A percentile compares a stretch with the other conserved stretches of the same genome.
Evolutionary conservation across 1,139 yeast species (phyloP).

Genomic region (Kodamaea suecica): DNA sequence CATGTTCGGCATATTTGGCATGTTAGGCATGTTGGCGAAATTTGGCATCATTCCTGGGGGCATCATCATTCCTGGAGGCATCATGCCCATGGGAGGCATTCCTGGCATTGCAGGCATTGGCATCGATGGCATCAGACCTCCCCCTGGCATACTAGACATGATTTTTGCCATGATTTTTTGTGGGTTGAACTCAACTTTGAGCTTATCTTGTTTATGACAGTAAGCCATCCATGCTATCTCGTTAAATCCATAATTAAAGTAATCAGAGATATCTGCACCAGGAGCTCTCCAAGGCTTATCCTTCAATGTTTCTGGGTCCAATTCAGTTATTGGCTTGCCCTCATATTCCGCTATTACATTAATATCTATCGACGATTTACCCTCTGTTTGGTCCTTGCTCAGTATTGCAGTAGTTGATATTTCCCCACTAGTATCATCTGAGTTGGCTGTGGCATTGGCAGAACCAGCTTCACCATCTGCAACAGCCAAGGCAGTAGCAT

Average conservation of each 20-base stretch:
- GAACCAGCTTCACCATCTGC: constrained; percentile 23
- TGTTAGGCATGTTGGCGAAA: constrained; percentile 23
- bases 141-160: constrained; percentile 23
- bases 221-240: constrained; percentile 96
- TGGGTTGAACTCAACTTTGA: constrained; percentile 76
- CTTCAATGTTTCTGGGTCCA: constrained; percentile 78
- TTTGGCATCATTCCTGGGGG: constrained; percentile 37
- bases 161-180: constrained; percentile 46
- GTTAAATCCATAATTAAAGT: constrained; percentile 94
- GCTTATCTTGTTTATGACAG: constrained; percentile 80
- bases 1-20: constrained; percentile 27
- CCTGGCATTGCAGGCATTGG: constrained; percentile 15
- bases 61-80: constrained; percentile 22
- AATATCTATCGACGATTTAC: constrained; percentile 58
- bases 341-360: constrained; percentile 76
- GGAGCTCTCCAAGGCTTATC: constrained; percentile 99
- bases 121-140: constrained; percentile 7
- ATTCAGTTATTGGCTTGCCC: constrained; percentile 79
- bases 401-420: constrained; percentile 30
- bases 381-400: constrained; percentile 27
- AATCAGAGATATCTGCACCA: constrained; percentile 91
- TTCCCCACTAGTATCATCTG: constrained; percentile 9
- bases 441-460: constrained; percentile 10
- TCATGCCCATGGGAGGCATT: constrained; percentile 23
- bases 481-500: constrained; percentile 24